Percentiles rank a stretch among this genome's conserved stretches.
Conservation (phyloP, 2,329 filamentous ascomycete genomes). For the Epichloe sibirici region DNA sequence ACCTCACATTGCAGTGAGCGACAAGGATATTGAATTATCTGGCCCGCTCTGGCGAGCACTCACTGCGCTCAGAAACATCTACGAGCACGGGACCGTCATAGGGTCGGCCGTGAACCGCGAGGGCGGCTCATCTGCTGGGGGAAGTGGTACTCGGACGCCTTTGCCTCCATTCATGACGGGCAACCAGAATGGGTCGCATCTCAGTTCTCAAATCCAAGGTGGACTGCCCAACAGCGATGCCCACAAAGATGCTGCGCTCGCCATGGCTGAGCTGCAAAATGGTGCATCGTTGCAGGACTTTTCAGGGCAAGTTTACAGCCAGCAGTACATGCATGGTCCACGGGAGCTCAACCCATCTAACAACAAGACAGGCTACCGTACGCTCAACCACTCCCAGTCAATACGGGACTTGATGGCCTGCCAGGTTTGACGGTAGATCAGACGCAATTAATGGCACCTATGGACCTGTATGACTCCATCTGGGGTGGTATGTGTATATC, state of each 20-base stretch:
- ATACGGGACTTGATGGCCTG: slow-evolving; percentile 31
- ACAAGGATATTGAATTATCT: slow-evolving; percentile 49
- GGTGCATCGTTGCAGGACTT: slow-evolving; percentile 37
- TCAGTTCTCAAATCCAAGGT: slow-evolving; percentile 16
- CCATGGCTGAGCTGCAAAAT: slow-evolving; percentile 55
- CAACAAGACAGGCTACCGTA: slow-evolving; percentile 23
- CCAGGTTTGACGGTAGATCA: slow-evolving; percentile 42
- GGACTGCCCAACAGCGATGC: slow-evolving; percentile 29
- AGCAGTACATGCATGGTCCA: neutral
- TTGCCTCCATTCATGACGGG: slow-evolving; percentile 17
- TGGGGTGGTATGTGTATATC: slow-evolving; percentile 45
- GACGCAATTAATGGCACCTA: slow-evolving; percentile 48
- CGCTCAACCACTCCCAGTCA: slow-evolving; percentile 23
- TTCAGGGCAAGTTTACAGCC: slow-evolving; percentile 21
- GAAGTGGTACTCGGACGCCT: slow-evolving; percentile 34
- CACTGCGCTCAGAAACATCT: slow-evolving; percentile 51
- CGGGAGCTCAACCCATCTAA: neutral
- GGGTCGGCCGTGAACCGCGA: slow-evolving; percentile 39
- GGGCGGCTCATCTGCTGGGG: slow-evolving; percentile 30
- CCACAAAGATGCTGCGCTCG: slow-evolving; percentile 49
- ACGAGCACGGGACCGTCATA: slow-evolving; percentile 49
- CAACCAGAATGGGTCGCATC: slow-evolving; percentile 12
- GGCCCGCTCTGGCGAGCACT: slow-evolving; percentile 50
- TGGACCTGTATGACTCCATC: slow-evolving; percentile 57
- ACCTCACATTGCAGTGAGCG: slow-evolving; percentile 39